A percentile compares a stretch with the other conserved stretches of the same genome.
Evolutionary conservation across 31 red algal species (phyloP).

Genomic region (Asparagopsis taxiformis): DNA sequence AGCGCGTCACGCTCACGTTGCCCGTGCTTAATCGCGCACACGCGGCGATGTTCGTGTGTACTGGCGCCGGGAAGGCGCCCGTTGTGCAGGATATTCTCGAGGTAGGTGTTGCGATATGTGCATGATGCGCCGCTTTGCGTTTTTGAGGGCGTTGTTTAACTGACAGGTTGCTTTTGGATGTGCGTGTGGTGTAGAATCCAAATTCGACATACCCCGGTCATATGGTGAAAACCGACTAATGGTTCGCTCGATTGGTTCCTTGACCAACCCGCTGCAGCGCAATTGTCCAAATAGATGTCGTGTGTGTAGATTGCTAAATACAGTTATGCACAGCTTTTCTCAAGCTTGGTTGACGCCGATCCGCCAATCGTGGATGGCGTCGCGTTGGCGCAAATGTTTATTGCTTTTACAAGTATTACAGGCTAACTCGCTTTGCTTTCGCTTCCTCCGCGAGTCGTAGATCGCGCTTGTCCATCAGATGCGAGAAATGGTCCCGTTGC

Average conservation of each 20-base stretch:
- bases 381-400: neutral
- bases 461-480: slow-evolving; percentile 62
- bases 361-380: neutral
- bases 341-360: neutral
- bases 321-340: neutral
- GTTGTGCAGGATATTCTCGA: slow-evolving; percentile 71
- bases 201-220: slow-evolving; percentile 40
- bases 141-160: neutral
- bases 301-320: neutral
- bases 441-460: slow-evolving; percentile 32
- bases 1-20: slow-evolving; percentile 81
- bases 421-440: slow-evolving; percentile 3
- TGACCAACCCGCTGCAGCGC: slow-evolving; percentile 46
- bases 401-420: neutral
- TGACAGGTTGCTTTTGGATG: too few species aligned
- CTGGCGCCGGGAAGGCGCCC: slow-evolving; percentile 69
- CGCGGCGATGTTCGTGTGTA: slow-evolving; percentile 67
- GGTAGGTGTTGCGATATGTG: slow-evolving; percentile 23
- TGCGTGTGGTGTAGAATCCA: slow-evolving; percentile 13
- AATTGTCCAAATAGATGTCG: slow-evolving; percentile 1
- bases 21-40: slow-evolving; percentile 64
- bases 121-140: neutral
- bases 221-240: slow-evolving; percentile 19
- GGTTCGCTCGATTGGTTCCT: slow-evolving; percentile 51
- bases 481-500: slow-evolving; percentile 54